A percentile compares a stretch with the other conserved stretches of the same genome.
phyloP scores from a whole-genome alignment of 2,329 filamentous ascomycete genomes.

The Cercospora sp. region DNA sequence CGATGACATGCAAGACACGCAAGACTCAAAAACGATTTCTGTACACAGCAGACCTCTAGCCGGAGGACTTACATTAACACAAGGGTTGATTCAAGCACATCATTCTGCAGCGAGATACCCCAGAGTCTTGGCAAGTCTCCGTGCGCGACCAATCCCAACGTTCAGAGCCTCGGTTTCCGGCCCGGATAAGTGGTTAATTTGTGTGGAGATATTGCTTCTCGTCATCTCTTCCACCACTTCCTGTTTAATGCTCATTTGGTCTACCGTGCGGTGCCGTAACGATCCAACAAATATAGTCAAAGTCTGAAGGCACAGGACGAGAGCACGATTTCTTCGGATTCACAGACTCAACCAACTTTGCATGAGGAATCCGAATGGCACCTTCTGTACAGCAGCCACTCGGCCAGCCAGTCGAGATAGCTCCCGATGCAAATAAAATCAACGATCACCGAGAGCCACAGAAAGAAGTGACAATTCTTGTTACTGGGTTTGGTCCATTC shows the following conservation, averaged over 20 bases:
- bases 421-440: not conserved
- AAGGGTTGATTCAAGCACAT: not conserved
- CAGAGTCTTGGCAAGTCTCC: conserved; percentile 7
- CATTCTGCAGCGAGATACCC: not conserved
- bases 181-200: conserved; percentile 1
- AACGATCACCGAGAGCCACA: conserved; percentile 5
- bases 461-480: conserved; percentile 42
- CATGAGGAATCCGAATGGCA: conserved; percentile 15
- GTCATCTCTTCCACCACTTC: not conserved
- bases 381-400: conserved; percentile 18
- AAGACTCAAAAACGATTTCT: not conserved
- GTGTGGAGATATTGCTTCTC: not conserved
- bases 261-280: not conserved
- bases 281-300: not conserved
- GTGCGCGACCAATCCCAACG: not conserved
- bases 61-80: not conserved
- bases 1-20: not conserved
- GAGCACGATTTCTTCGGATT: not conserved
- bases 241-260: not conserved
- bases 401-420: not conserved
- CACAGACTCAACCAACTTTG: not conserved
- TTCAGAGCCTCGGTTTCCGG: conserved; percentile 3
- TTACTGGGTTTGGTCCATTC: conserved; percentile 61
- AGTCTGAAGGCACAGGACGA: not conserved
- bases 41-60: not conserved